Evolutionary conservation across 2,329 filamentous ascomycete genomes (phyloP).

Genomic region (Neonectria neomacrospora): DNA sequence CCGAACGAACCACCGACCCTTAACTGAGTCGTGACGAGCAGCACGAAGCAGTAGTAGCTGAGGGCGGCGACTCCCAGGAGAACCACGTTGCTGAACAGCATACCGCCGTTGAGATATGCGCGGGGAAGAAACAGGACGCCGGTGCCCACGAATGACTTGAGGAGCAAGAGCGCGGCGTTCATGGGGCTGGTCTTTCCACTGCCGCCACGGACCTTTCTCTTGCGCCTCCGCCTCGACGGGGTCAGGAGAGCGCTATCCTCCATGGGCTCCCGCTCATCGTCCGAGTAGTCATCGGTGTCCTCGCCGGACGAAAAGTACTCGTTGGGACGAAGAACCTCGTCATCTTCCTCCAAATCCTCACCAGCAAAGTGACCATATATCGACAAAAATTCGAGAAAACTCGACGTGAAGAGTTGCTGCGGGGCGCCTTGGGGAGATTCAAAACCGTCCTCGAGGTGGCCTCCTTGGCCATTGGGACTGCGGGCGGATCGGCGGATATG

Average conservation of each 20-base stretch:
- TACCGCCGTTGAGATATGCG: slow-evolving; percentile 94
- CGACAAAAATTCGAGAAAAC: slow-evolving; percentile 94
- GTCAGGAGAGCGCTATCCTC: slow-evolving; percentile 88
- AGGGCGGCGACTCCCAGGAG: slow-evolving; percentile 85
- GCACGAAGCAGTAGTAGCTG: slow-evolving; percentile 97
- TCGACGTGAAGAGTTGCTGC: slow-evolving; percentile 81
- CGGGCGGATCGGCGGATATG: slow-evolving; percentile 82
- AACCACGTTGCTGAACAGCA: slow-evolving; percentile 94
- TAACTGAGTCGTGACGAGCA: slow-evolving; percentile 87
- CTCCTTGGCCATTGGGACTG: slow-evolving; percentile 60
- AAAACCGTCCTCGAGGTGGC: slow-evolving; percentile 48
- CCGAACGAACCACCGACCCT: slow-evolving; percentile 95
- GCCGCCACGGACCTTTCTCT: slow-evolving; percentile 78
- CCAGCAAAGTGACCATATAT: slow-evolving; percentile 98
- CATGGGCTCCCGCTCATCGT: slow-evolving; percentile 80
- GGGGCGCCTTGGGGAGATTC: slow-evolving; percentile 48
- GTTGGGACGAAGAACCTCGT: slow-evolving; percentile 85
- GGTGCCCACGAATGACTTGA: slow-evolving; percentile 98
- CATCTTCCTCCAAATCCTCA: slow-evolving; percentile 95
- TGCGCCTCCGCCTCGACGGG: slow-evolving; percentile 77
- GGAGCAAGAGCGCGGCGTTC: slow-evolving; percentile 83
- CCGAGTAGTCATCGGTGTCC: slow-evolving; percentile 72
- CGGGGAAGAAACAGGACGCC: slow-evolving; percentile 93
- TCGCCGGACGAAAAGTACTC: slow-evolving; percentile 91
- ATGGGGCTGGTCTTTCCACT: slow-evolving; percentile 81